A percentile compares a stretch with the other conserved stretches of the same genome.
These are phyloP conservation scores for Sedum album DNA, from an alignment of 164 flowering plant genomes.

Conservation along the genomic window DNA sequence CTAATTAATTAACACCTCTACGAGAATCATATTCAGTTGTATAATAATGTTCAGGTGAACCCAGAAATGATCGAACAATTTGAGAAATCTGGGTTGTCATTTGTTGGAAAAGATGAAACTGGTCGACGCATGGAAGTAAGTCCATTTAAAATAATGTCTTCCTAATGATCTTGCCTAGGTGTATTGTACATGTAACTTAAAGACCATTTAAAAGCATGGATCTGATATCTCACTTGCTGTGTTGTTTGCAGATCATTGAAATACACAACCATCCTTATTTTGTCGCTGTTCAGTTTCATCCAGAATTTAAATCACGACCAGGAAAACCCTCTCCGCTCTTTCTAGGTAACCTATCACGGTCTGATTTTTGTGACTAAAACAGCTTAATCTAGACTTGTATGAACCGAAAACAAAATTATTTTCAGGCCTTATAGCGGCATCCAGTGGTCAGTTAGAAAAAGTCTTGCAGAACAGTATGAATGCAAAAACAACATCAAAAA, in stretches of 20 bases:
- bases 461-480: background rate
- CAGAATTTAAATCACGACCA: conserved; percentile 90
- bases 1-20: background rate
- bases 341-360: conserved; percentile 44
- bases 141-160: background rate
- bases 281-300: conserved; percentile 92
- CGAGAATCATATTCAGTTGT: background rate
- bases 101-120: background rate
- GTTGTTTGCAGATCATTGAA: conserved; percentile 62
- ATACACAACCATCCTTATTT: conserved; percentile 69
- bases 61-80: background rate
- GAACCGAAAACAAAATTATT: background rate
- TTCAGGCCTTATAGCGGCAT: conserved; percentile 10
- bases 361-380: too few species aligned
- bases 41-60: background rate
- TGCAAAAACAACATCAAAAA: background rate
- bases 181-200: background rate
- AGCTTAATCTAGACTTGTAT: background rate
- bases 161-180: background rate
- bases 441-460: conserved; percentile 8
- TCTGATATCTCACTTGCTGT: background rate
- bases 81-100: background rate
- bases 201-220: background rate
- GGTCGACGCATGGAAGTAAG: background rate
- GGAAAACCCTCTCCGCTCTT: conserved; percentile 81